Evolutionary conservation across 148 eudicot genomes (phyloP), one percentile per base, ranked within the genome.

Genomic region (Polygonum aviculare): DNA sequence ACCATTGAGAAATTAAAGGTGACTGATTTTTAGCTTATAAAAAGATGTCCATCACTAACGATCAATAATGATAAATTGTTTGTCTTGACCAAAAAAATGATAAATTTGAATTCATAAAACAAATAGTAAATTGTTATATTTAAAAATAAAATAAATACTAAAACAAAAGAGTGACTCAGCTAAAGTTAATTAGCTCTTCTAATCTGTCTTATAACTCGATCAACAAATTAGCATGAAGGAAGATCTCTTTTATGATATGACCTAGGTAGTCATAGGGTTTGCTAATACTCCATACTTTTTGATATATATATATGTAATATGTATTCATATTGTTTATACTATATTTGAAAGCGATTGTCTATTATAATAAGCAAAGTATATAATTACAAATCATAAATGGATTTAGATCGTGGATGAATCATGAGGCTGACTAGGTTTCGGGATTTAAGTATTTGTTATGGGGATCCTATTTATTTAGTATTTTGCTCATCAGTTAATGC

Each of bases 161-260:
- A 60, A 60, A 60, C 67, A 60, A 60, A 22, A 22, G 36, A 22
- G 67, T 60, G 67, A 60, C 67, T 60, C 67, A 60, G 67, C 67
- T 60, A 60, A 60, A 60, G 67, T 60, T 60, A 60, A 26, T 10
- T 54, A 2, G 67, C 22, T 4, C 50, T 48, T 11, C 7, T 48
- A 12, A 48, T 48, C 50, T 10, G 26, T 60, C 2, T 22, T 63
- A 33, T 63, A 26, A 35, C 15, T 12, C 31, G 26, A 0, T 31
- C 3, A 62, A 12, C 7, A 62, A 26, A 62, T 21, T 9, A 12
- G 26, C 26, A 55, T 55, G 22, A 21, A 62, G 14, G 69, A 12
- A 31, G 69, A 62, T 62, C 69, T 62, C 69, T 26, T 62, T 31
- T 12, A 62, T 33, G 39, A 62, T 33, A 62, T 62, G 63, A 57